Base-by-base conservation (phyloP, 306 rosid species). In the Vigna angularis region DNA sequence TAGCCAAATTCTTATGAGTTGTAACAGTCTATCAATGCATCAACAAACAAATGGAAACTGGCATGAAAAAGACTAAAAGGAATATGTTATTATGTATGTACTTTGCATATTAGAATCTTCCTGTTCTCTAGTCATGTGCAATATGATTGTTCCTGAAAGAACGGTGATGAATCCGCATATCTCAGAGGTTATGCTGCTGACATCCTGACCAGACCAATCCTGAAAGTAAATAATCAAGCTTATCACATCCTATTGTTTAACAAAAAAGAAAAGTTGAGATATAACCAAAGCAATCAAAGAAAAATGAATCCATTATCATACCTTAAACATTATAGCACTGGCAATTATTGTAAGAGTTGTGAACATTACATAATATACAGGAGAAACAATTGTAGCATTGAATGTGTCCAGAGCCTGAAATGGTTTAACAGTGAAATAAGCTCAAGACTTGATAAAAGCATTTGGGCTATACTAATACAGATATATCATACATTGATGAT, bases 191-290 rank as follows among this genome's bases (percentile, higher is more conserved):
- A 95, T 84, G 84, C 92, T 91, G 86, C 87, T 91, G 14, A 44
- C 87, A 70, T 84, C 51, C 90, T 95, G 98, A 68, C 96, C 96
- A 44, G 91, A 91, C 98, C 98, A 95, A 79, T 95, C 98, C 98
- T 95, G 87, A 71, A 38, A 86, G 59, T 14, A 53, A 57, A 53
- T 55, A 74, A 18, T 65, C 72, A 59, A 79, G 53, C 53, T 48
- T 38, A 34, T 49, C 51, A 56, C 13, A 72, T 72, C 20, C 49
- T 30, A 22, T 34, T 24, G 18, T 40, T 56, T 58, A 82, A 52
- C 73, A 62, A 76, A 48, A 75, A 47, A 36, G 42, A 38, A 78
- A 50, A 24, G 20, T 72, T 48, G 62, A 72, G 9, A 26, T 30
- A 76, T 61, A 32, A 15, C 49, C 67, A 26, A 56, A 78, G 76